A percentile compares a stretch with the other conserved stretches of the same genome.
Conservation (phyloP, 352 stramenopile species). For the Globisporangium cederbergense region DNA sequence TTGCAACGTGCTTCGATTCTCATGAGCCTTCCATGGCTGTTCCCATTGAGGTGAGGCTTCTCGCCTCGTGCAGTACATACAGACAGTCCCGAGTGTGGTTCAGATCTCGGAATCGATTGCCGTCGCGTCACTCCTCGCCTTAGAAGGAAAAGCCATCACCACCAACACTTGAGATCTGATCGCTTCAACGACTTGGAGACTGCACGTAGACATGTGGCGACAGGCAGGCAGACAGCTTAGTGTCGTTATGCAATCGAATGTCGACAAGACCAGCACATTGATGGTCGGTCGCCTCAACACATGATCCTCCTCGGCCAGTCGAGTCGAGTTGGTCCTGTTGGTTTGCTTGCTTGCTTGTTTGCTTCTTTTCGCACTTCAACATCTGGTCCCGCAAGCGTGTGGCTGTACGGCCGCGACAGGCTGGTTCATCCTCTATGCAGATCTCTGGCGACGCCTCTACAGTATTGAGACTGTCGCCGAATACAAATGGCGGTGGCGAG, state of each 20-base stretch:
- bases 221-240: too few relatives aligned
- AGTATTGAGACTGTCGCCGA: too few relatives aligned
- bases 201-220: too few relatives aligned
- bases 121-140: neutral
- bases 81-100: too few relatives aligned
- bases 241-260: constrained; percentile 6
- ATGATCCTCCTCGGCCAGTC: neutral
- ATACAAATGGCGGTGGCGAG: too few relatives aligned
- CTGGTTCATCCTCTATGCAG: too few relatives aligned
- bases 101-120: neutral
- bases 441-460: too few relatives aligned
- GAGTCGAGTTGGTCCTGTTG: too few relatives aligned
- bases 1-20: neutral
- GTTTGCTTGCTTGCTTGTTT: too few relatives aligned
- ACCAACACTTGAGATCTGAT: neutral
- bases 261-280: neutral
- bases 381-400: neutral
- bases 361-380: neutral
- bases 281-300: neutral
- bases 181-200: too few relatives aligned
- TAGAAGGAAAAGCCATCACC: neutral
- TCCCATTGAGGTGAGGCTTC: neutral
- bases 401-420: neutral
- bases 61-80: too few relatives aligned
- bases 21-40: neutral